These are phyloP conservation scores for Prinsepia uniflora DNA, from an alignment of 306 rosid genomes.

Conservation along the genomic window DNA sequence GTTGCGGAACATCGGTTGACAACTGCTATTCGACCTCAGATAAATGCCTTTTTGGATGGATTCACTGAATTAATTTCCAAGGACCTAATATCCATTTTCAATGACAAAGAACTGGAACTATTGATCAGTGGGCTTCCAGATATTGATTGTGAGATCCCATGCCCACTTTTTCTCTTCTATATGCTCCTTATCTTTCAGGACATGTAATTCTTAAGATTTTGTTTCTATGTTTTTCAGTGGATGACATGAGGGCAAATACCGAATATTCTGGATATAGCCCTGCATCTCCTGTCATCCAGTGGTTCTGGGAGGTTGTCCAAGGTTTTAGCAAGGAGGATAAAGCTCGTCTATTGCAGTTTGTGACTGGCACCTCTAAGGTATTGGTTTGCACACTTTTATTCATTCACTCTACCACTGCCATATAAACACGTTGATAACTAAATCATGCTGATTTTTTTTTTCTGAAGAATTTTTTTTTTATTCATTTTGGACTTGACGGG, in stretches of 20 bases:
- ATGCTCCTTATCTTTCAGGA: constrained; percentile 5
- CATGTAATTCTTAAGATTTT: constrained; percentile 21
- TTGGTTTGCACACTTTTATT: background rate
- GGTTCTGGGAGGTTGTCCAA: constrained; percentile 98
- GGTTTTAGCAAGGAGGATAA: constrained; percentile 93
- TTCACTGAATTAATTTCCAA: constrained; percentile 62
- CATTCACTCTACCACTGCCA: background rate
- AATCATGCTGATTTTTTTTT: background rate
- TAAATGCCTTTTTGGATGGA: constrained; percentile 86
- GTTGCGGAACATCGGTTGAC: constrained; percentile 90
- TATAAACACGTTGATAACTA: background rate
- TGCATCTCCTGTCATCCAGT: constrained; percentile 80
- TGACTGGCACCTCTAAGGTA: constrained; percentile 99
- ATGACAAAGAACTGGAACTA: constrained; percentile 90
- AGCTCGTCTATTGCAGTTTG: constrained; percentile 97
- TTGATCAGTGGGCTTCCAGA: constrained; percentile 96
- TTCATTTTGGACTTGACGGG: background rate
- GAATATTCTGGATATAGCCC: constrained; percentile 90
- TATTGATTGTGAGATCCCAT: constrained; percentile 68
- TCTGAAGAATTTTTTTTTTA: no score
- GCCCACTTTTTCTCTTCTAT: background rate
- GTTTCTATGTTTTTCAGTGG: constrained; percentile 59
- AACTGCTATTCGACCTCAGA: constrained; percentile 95
- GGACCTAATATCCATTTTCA: constrained; percentile 81
- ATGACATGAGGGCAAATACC: constrained; percentile 92